Base-by-base conservation (phyloP, 306 rosid genomes). In the Medicago lupulina region DNA sequence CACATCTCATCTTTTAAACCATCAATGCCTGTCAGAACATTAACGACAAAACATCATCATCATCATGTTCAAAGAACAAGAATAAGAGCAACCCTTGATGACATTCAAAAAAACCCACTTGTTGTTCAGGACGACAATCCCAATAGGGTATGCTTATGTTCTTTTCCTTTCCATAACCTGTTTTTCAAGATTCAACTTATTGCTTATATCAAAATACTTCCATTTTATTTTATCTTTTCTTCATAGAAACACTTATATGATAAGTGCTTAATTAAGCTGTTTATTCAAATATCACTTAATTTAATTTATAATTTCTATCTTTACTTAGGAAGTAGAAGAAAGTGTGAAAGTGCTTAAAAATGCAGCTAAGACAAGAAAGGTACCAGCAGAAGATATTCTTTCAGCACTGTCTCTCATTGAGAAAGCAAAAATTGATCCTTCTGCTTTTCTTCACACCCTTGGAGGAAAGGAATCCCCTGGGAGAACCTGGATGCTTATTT, bases 401-500 rank as follows among this genome's bases (percentile, higher is more conserved):
- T 86, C 97, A 63, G 97, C 99, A 28, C 74, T 95, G 6, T 76
- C 96, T 19, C 82, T 81, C 68, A 81, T 95, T 80, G 96, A 95
- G 88, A 92, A 86, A 76, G 93, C 96, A 14, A 92, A 95, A 65
- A 19, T 90, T 44, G 93, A 92, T 14, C 96, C 96, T 71, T 85
- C 91, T 44, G 86, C 82, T 44, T 95, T 92, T 87, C 81, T 92
- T 55, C 86, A 85, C 23, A 89, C 85, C 8, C 97, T 95, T 40
- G 97, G 97, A 10, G 97, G 97, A 64, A 82, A 83, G 8, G 71
- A 85, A 83, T 89, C 98, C 67, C 98, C 97, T 14, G 98, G 98
- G 65, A 92, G 96, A 80, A 92, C 97, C 17, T 95, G 97, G 98
- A 93, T 93, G 98, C 97, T 93, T 72, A 34, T 93, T 83, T 93